Conservation (phyloP, 129 eudicot species). For the Escallonia herrerae region DNA sequence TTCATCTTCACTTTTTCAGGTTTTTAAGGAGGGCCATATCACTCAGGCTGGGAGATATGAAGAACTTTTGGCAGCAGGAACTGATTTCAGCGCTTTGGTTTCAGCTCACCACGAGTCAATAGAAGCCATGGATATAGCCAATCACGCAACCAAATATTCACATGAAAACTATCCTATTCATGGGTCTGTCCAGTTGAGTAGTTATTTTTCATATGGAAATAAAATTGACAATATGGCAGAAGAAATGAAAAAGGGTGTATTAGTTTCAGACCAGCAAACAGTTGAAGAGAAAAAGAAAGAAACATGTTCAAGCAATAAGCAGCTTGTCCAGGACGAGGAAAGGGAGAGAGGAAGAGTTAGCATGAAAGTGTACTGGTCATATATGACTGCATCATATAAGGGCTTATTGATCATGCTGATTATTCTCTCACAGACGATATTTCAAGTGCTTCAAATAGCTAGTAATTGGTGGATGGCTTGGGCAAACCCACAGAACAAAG, state of each 20-base stretch:
- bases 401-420: constrained; percentile 78
- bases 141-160: constrained; percentile 52
- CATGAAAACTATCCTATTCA: constrained; percentile 29
- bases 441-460: constrained; percentile 85
- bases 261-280: constrained; percentile 50
- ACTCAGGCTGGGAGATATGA: constrained; percentile 83
- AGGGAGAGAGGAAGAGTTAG: constrained; percentile 82
- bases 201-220: constrained; percentile 30
- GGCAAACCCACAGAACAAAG: constrained; percentile 93
- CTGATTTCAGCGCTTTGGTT: constrained; percentile 74
- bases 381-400: constrained; percentile 90
- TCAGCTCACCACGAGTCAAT: constrained; percentile 92
- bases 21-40: constrained; percentile 81
- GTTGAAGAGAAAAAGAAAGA: constrained; percentile 73
- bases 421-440: constrained; percentile 63
- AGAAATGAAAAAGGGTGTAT: constrained; percentile 42
- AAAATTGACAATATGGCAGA: constrained; percentile 27
- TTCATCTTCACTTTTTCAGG: constrained; percentile 39
- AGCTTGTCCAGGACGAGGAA: constrained; percentile 94
- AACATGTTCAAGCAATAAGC: constrained; percentile 67
- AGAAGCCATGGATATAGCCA: constrained; percentile 73
- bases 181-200: constrained; percentile 18
- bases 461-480: constrained; percentile 99
- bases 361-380: constrained; percentile 80
- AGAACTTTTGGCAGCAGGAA: constrained; percentile 79